Conservation (phyloP, 176 grass and related monocot species). For the Triticum timopheevii region DNA sequence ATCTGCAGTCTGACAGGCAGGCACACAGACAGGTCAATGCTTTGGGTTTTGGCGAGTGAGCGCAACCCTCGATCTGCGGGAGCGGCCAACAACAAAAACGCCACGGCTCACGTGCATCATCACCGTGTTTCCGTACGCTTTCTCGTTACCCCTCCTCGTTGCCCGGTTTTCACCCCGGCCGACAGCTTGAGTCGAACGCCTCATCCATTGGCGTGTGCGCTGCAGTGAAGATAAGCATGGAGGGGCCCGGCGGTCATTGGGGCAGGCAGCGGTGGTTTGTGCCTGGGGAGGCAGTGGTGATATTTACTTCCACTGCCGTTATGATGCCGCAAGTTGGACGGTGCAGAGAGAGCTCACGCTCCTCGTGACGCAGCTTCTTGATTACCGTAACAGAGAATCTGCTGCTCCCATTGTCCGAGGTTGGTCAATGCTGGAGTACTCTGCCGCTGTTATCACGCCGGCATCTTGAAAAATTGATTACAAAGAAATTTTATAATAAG, state of each 20-base stretch:
- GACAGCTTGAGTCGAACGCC: not conserved
- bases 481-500: too few relatives aligned
- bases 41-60: conserved; percentile 20
- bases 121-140: not conserved
- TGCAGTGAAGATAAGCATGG: not conserved
- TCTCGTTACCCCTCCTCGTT: not conserved
- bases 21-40: conserved; percentile 31
- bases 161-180: not conserved
- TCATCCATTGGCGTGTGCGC: not conserved
- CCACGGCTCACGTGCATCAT: conserved; percentile 24
- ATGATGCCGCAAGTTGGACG: not conserved
- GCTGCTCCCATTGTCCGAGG: not conserved
- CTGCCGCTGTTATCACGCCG: too few relatives aligned
- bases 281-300: not conserved
- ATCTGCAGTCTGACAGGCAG: conserved; percentile 8
- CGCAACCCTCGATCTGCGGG: not conserved
- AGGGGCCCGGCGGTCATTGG: not conserved
- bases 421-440: not conserved
- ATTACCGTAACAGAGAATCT: not conserved
- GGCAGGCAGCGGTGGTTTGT: not conserved
- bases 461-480: too few relatives aligned
- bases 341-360: conserved; percentile 14
- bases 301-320: not conserved
- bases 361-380: not conserved
- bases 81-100: not conserved